Percentiles rank a stretch among this genome's conserved stretches.
Conservation (phyloP, 1,284 basidiomycete species). For the Heterobasidion annosum region DNA sequence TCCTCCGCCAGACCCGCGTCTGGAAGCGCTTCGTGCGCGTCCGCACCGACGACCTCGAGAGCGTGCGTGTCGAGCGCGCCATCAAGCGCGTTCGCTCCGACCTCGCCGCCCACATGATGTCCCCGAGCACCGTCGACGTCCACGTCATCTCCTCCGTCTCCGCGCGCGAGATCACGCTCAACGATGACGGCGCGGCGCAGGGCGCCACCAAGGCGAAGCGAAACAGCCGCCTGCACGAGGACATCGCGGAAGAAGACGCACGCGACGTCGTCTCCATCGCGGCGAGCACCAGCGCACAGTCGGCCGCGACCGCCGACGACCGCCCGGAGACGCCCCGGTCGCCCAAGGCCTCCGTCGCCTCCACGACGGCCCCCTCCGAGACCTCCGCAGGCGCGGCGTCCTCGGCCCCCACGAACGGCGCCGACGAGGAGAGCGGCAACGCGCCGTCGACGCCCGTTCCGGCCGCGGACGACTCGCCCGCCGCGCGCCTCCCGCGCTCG, state of each 20-base stretch:
- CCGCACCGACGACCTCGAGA: slow-evolving; percentile 79
- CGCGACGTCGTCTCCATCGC: slow-evolving; percentile 1
- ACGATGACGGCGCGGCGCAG: background rate
- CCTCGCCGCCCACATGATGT: slow-evolving; percentile 56
- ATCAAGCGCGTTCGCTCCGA: slow-evolving; percentile 84
- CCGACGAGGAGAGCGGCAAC: slow-evolving; percentile 18
- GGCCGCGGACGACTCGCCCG: slow-evolving; percentile 18
- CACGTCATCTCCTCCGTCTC: slow-evolving; percentile 5
- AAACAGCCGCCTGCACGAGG: slow-evolving; percentile 1
- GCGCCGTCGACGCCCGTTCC: slow-evolving; percentile 30
- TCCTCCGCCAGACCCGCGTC: slow-evolving; percentile 52
- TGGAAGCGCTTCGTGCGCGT: slow-evolving; percentile 86
- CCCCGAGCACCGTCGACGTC: slow-evolving; percentile 18
- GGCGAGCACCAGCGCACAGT: slow-evolving; percentile 1
- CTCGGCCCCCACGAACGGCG: slow-evolving; percentile 3
- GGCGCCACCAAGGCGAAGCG: background rate
- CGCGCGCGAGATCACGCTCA: slow-evolving; percentile 4
- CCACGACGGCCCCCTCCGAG: slow-evolving; percentile 4
- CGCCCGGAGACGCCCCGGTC: slow-evolving; percentile 17
- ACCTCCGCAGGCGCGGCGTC: background rate
- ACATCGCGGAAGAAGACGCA: background rate
- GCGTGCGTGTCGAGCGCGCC: slow-evolving; percentile 76
- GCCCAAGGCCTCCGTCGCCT: slow-evolving; percentile 11
- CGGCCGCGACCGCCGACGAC: slow-evolving; percentile 13
- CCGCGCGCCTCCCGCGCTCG: slow-evolving; percentile 51